Evolutionary conservation across 345 rosid genomes (phyloP).

Genomic region (Aethionema arabicum): DNA sequence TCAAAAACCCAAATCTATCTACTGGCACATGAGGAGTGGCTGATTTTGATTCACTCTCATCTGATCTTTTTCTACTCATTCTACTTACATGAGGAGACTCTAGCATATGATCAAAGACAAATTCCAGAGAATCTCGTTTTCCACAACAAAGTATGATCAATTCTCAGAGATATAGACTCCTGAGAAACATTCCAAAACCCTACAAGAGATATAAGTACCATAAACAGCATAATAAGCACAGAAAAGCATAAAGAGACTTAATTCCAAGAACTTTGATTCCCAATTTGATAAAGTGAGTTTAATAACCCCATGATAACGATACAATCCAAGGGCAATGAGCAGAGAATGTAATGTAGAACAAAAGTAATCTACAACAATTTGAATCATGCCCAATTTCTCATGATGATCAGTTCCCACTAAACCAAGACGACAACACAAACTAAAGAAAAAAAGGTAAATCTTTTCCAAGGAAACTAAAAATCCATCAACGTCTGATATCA

Average conservation of each 20-base stretch:
- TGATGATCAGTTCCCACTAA: neutral
- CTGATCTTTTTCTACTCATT: constrained; percentile 71
- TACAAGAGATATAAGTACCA: neutral
- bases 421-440: neutral
- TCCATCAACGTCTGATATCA: constrained; percentile 1
- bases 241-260: neutral
- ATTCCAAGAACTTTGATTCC: neutral
- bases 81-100: constrained; percentile 35
- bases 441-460: neutral
- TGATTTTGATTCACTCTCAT: constrained; percentile 65
- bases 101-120: constrained; percentile 18
- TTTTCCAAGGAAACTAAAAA: neutral
- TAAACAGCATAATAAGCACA: neutral
- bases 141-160: constrained; percentile 33
- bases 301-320: neutral
- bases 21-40: constrained; percentile 51
- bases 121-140: constrained; percentile 16
- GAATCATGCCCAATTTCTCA: neutral
- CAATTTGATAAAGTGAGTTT: neutral
- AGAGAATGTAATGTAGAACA: neutral
- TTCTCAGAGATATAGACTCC: neutral
- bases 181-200: constrained; percentile 16
- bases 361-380: neutral
- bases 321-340: neutral
- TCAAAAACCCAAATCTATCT: constrained; percentile 75